Evolutionary conservation across 306 rosid species (phyloP), one percentile per base, ranked within the genome.

Genomic region (Parietaria judaica): DNA sequence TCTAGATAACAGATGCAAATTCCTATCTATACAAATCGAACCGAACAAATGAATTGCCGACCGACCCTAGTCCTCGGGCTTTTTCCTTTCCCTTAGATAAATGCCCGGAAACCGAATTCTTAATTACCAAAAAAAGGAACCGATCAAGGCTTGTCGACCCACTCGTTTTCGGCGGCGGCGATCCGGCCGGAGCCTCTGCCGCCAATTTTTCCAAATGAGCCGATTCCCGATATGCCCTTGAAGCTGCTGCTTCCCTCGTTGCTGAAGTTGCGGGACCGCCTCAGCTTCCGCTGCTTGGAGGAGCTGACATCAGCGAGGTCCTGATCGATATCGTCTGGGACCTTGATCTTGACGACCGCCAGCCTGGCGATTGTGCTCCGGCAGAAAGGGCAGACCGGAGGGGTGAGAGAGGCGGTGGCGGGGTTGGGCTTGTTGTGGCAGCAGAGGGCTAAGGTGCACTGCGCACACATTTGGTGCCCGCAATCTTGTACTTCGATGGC

Each of bases 401-500:
- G 84, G 14, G 69, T 86, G 7, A 83, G 57, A 63, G 72, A 68
- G 11, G 89, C 78, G 3, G 96, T 88, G 4, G 81, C 67, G 0
- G 98, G 92, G 73, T 86, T 82, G 0, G 96, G 90, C 69, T 86
- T 86, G 71, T 84, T 92, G 79, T 92, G 89, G 85, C 96, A 88
- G 66, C 96, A 92, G 58, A 92, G 90, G 60, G 95, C 85, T 74
- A 92, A 75, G 44, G 90, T 86, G 80, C 98, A 92, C 56, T 92
- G 89, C 35, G 96, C 95, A 77, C 98, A 92, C 98, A 92, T 92
- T 61, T 86, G 96, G 72, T 92, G 96, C 45, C 94, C 96, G 68
- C 99, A 92, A 36, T 72, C 68, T 38, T 86, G 90, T 56, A 92
- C 94, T 65, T 92, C 96, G 59, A 92, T 86, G 43, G 90, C 77